Percentiles rank a stretch among this genome's conserved stretches.
These are phyloP conservation scores for Cardamine occulta DNA, from an alignment of 345 rosid genomes.

Conservation along the genomic window DNA sequence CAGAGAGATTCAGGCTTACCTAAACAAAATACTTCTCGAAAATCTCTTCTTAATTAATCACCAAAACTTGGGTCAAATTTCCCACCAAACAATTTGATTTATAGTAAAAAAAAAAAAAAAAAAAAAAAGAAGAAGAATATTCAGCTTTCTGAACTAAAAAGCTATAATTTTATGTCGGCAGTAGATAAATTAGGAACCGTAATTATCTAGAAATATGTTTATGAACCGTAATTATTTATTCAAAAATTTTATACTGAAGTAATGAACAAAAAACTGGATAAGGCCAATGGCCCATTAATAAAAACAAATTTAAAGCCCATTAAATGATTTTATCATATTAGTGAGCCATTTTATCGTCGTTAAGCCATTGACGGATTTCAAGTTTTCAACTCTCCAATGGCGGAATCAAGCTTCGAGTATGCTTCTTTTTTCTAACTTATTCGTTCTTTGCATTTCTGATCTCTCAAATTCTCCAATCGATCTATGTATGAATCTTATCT, in stretches of 20 bases:
- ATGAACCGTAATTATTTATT: neutral
- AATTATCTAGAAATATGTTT: neutral
- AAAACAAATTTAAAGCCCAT: neutral
- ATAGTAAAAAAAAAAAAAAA: neutral
- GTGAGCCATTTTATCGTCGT: neutral
- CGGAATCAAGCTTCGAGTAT: constrained; percentile 34
- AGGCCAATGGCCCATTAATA: neutral
- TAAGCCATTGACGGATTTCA: neutral
- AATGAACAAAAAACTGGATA: neutral
- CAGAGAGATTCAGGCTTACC: neutral
- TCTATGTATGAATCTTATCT: neutral
- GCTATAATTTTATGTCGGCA: neutral
- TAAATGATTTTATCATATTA: neutral
- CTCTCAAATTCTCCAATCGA: neutral
- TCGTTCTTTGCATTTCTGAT: neutral
- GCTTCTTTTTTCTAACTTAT: constrained; percentile 27
- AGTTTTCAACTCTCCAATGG: constrained; percentile 29
- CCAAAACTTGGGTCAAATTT: neutral
- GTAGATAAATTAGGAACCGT: too few species aligned
- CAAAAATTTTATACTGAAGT: neutral
- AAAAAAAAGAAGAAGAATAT: neutral
- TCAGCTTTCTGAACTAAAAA: neutral
- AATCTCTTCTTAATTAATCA: neutral
- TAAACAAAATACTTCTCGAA: neutral
- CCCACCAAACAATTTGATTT: neutral